Percentiles rank a stretch among this genome's conserved stretches.
Evolutionary conservation across 345 rosid genomes (phyloP).

Genomic region (Eucalyptus cloeziana): DNA sequence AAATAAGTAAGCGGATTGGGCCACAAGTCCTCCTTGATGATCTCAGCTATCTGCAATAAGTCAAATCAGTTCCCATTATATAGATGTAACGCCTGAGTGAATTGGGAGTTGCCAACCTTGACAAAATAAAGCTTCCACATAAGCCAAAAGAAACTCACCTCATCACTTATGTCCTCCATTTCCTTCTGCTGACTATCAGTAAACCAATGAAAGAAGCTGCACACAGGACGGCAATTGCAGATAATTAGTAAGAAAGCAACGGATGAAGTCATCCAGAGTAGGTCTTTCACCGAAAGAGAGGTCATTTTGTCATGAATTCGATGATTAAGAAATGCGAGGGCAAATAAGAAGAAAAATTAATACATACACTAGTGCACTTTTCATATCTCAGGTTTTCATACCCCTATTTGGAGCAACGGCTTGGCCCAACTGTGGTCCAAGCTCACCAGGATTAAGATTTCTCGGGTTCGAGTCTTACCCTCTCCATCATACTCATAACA

Average conservation of each 20-base stretch:
- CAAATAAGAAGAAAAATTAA: neutral
- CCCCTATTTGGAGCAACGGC: neutral
- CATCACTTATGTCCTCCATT: slow-evolving; percentile 61
- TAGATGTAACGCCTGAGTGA: neutral
- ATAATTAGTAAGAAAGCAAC: neutral
- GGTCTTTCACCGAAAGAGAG: neutral
- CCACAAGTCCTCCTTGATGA: slow-evolving; percentile 93
- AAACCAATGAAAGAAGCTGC: slow-evolving; percentile 92
- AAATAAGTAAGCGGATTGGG: slow-evolving; percentile 84
- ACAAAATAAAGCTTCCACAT: neutral
- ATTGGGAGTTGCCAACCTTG: neutral
- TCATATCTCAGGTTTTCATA: neutral
- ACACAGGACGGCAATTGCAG: neutral
- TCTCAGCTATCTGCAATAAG: slow-evolving; percentile 68
- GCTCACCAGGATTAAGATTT: neutral
- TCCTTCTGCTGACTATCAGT: slow-evolving; percentile 37
- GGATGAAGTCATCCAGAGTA: neutral
- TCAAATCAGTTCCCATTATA: neutral
- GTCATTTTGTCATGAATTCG: neutral
- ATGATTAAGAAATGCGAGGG: neutral
- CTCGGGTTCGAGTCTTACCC: neutral
- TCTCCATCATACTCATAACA: neutral
- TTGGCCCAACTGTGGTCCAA: neutral
- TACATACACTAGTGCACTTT: neutral
- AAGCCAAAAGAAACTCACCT: slow-evolving; percentile 22